Evolutionary conservation across 2,329 filamentous ascomycete species (phyloP).

Genomic region (Colletotrichum salicis): DNA sequence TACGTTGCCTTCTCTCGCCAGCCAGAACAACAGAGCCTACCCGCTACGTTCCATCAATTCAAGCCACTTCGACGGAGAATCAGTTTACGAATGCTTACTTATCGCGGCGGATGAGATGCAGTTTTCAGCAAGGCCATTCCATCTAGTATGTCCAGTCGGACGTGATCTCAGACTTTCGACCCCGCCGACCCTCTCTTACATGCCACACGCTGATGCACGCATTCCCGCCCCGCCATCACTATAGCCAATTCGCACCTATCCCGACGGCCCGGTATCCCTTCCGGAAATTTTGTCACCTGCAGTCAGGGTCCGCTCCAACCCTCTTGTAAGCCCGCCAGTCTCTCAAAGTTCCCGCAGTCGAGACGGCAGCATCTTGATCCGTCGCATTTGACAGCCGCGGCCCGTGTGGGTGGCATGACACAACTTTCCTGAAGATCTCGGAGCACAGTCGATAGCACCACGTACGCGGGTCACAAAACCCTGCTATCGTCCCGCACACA

Average conservation of each 20-base stretch:
- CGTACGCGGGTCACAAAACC: background rate
- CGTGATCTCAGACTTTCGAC: constrained; percentile 13
- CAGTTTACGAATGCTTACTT: background rate
- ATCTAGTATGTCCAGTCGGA: background rate
- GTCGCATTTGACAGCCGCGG: background rate
- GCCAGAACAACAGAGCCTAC: background rate
- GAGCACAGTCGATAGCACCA: background rate
- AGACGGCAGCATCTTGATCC: background rate
- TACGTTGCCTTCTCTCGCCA: background rate
- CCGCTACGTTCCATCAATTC: background rate
- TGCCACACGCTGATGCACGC: background rate
- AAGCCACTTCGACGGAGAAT: background rate
- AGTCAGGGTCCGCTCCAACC: background rate
- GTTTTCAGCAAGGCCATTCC: background rate
- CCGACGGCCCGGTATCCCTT: background rate
- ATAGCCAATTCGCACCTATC: background rate
- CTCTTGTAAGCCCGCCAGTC: no score
- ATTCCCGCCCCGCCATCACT: constrained; percentile 2
- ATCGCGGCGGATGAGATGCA: background rate
- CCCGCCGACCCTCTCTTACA: constrained; percentile 3
- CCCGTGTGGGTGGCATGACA: background rate
- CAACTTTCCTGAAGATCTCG: background rate
- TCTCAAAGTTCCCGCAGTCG: background rate
- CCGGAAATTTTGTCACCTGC: background rate
- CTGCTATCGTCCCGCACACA: background rate